phyloP scores from a whole-genome alignment of 1,284 basidiomycete species.

The Trametes versicolor region DNA sequence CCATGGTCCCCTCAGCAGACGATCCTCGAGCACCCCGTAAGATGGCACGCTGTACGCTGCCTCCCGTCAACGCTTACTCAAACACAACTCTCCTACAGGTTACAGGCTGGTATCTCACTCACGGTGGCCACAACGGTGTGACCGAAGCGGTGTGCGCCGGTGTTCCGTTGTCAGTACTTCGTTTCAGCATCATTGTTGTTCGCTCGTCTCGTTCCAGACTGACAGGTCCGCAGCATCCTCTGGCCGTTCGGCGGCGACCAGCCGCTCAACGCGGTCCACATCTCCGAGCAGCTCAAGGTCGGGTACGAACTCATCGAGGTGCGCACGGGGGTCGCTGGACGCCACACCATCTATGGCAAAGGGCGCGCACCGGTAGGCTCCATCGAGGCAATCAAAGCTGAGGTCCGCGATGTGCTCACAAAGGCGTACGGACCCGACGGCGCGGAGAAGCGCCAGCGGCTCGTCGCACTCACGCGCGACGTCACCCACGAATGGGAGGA shows the following conservation, averaged over 20 bases:
- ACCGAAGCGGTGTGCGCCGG: conserved; percentile 30
- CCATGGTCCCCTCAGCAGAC: conserved; percentile 38
- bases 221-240: conserved; percentile 32
- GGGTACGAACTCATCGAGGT: conserved; percentile 42
- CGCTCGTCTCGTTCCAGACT: neutral
- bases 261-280: conserved; percentile 36
- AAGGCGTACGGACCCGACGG: conserved; percentile 36
- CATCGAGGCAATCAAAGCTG: conserved; percentile 30
- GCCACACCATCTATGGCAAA: conserved; percentile 34
- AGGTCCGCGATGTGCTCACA: conserved; percentile 27
- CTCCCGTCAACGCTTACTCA: neutral
- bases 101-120: conserved; percentile 36
- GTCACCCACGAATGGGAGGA: conserved; percentile 26
- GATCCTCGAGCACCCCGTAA: conserved; percentile 37
- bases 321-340: conserved; percentile 30
- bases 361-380: conserved; percentile 26
- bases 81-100: conserved; percentile 8
- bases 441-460: conserved; percentile 28
- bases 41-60: neutral
- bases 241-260: conserved; percentile 41
- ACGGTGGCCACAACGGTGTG: conserved; percentile 35
- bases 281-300: conserved; percentile 33
- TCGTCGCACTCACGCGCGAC: conserved; percentile 20
- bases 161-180: conserved; percentile 29
- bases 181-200: neutral